phyloP scores from a whole-genome alignment of 2,329 filamentous ascomycete genomes.

The Intubia oerlemansii region DNA sequence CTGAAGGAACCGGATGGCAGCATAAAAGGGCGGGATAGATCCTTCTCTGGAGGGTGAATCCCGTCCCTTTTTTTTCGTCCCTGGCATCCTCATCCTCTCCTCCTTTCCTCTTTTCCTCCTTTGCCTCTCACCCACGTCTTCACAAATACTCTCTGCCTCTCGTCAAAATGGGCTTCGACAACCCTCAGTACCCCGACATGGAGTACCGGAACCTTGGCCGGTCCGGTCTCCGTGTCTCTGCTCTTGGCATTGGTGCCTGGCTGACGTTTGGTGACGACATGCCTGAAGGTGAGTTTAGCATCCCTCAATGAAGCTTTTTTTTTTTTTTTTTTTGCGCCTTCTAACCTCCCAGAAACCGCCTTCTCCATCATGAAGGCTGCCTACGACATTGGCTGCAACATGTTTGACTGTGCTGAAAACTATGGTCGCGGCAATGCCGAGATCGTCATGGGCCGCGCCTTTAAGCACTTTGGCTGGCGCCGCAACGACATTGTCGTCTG shows the following conservation, averaged over 20 bases:
- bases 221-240: conserved; percentile 8
- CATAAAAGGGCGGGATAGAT: too few relatives aligned
- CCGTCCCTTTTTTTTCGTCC: too few relatives aligned
- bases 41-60: too few relatives aligned
- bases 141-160: too few relatives aligned
- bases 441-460: conserved; percentile 39
- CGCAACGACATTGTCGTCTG: conserved; percentile 37
- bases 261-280: conserved; percentile 19
- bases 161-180: not conserved
- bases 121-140: too few relatives aligned
- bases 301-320: not conserved
- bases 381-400: conserved; percentile 38
- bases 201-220: conserved; percentile 5
- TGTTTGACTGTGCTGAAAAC: conserved; percentile 37
- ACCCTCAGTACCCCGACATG: conserved; percentile 4
- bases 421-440: conserved; percentile 42
- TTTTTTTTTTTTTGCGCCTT: not conserved
- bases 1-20: too few relatives aligned
- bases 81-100: too few relatives aligned
- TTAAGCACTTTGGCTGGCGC: conserved; percentile 38
- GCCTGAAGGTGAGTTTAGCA: conserved; percentile 10
- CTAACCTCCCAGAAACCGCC: conserved; percentile 23
- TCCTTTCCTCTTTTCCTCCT: too few relatives aligned
- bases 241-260: conserved; percentile 28
- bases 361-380: conserved; percentile 41